A percentile compares a stretch with the other conserved stretches of the same genome.
These are phyloP conservation scores for Hypsizygus marmoreus DNA, from an alignment of 768 basidiomycete species.

Conservation along the genomic window DNA sequence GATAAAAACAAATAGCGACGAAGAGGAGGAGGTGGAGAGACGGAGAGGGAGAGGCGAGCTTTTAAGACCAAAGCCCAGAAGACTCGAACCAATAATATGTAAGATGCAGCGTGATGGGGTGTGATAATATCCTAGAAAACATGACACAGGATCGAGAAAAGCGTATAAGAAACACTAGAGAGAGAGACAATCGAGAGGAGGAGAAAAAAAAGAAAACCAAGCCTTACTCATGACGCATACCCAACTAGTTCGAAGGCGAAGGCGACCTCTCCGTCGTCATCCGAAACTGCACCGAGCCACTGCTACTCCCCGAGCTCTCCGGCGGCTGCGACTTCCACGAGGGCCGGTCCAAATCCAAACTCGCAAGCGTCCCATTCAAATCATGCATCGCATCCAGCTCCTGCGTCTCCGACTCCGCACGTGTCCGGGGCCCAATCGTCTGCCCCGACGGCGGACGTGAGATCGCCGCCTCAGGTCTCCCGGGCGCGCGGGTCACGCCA, in stretches of 20 bases:
- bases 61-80: slow-evolving; percentile 20
- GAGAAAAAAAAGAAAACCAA: slow-evolving; percentile 5
- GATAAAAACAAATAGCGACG: slow-evolving; percentile 16
- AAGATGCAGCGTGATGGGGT: slow-evolving; percentile 35
- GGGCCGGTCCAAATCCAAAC: slow-evolving; percentile 61
- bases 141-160: slow-evolving; percentile 9
- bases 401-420: slow-evolving; percentile 25
- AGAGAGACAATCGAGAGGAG: slow-evolving; percentile 10
- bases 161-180: slow-evolving; percentile 1
- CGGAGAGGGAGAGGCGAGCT: too few species aligned
- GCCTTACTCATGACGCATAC: background rate
- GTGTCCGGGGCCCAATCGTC: slow-evolving; percentile 19
- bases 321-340: slow-evolving; percentile 28
- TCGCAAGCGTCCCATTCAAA: slow-evolving; percentile 76
- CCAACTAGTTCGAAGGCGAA: slow-evolving; percentile 17
- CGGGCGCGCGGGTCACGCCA: slow-evolving; percentile 40
- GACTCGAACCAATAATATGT: slow-evolving; percentile 28
- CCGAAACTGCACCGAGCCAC: slow-evolving; percentile 15
- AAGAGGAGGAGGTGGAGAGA: slow-evolving; percentile 11
- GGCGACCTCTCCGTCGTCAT: slow-evolving; percentile 17
- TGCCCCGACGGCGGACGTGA: slow-evolving; percentile 58
- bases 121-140: slow-evolving; percentile 28
- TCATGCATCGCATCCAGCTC: slow-evolving; percentile 64
- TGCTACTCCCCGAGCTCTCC: slow-evolving; percentile 16
- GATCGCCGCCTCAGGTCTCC: slow-evolving; percentile 48